Evolutionary conservation across 2,329 filamentous ascomycete species (phyloP), one percentile per base, ranked within the genome.

Genomic region (Cordyceps tenuipes): DNA sequence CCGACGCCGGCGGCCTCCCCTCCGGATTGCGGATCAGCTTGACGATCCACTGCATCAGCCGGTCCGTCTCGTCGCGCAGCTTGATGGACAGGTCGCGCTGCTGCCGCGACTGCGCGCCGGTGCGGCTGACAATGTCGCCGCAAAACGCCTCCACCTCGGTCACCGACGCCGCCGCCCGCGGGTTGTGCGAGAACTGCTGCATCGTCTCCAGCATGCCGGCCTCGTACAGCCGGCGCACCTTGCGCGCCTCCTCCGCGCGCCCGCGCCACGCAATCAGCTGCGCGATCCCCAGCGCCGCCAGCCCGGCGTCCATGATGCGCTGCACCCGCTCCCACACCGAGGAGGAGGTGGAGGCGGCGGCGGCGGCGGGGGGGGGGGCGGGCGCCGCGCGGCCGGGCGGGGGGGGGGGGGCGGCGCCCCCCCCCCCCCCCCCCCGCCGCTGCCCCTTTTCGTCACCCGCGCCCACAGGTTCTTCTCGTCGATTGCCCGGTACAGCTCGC

Each of bases 401-500:
- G n/a, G n/a, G n/a, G n/a, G n/a, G n/a, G n/a, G n/a, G n/a, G n/a
- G n/a, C n/a, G n/a, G n/a, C n/a, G n/a, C n/a, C n/a, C n/a, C n/a
- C n/a, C n/a, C n/a, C n/a, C n/a, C n/a, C n/a, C n/a, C n/a, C n/a
- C 8, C 21, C 26, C 17, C 47, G 47, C 23, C 47, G 26, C 23
- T 15, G 21, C 47, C 17, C 66, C 63, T 1, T 60, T 15, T 39
- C 26, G 47, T 49, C 47, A 34, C 47, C 47, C 26, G 47, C 47
- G 47, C 47, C 76, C 86, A 87, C 48, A 92, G 88, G 57, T 80
- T 78, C 50, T 78, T 77, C 70, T 94, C 90, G 65, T 95, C 84
- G 12, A 95, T 85, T 0, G 79, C 81, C 1, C 89, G 83, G 68
- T 89, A 94, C 0, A 95, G 75, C 5, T 78, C 72, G 0, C 90